Evolutionary conservation across 2,329 filamentous ascomycete genomes (phyloP), one percentile per base, ranked within the genome.

Genomic region (Botrytis pseudocinerea): DNA sequence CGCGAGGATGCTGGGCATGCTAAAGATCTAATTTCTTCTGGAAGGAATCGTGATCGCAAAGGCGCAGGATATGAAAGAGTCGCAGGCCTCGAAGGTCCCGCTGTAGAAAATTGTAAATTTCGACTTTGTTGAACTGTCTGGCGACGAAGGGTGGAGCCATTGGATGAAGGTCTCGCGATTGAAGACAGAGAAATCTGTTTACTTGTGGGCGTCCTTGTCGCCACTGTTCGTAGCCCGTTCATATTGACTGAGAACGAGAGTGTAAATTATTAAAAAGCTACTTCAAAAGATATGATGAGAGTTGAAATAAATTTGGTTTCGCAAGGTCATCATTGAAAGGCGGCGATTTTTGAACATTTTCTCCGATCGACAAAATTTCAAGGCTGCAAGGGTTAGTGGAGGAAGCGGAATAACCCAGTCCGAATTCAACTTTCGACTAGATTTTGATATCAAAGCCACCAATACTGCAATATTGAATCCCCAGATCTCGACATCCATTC

Each of bases 31-130:
- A 80, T 74, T 57, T 80, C 78, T 35, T 77, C 78, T 77, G 82
- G 82, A 79, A 83, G 76, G 81, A 83, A 77, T 81, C 81, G 77
- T 77, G 83, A 80, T 73, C 80, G 73, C 66, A 81, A 75, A 54
- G 82, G 74, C 82, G 82, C 59, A 80, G 77, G 76, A 80, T 79
- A 76, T 78, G 82, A 74, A 79, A 82, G 75, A 83, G 79, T 76
- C 82, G 84, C 73, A 81, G 82, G 79, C 73, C 80, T 79, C 77
- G 77, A 73, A 72, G 78, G 75, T 38, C 71, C 78, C 73, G 80
- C 76, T 70, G 80, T 79, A 46, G 77, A 77, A 44, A 71, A 77
- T 73, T 75, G 75, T 69, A 77, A 28, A 69, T 74, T 72, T 57
- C 79, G 79, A 61, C 77, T 78, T 70, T 82, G 82, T 69, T 79